Base-by-base conservation (phyloP, 768 basidiomycete species). In the Amanita thiersii region DNA sequence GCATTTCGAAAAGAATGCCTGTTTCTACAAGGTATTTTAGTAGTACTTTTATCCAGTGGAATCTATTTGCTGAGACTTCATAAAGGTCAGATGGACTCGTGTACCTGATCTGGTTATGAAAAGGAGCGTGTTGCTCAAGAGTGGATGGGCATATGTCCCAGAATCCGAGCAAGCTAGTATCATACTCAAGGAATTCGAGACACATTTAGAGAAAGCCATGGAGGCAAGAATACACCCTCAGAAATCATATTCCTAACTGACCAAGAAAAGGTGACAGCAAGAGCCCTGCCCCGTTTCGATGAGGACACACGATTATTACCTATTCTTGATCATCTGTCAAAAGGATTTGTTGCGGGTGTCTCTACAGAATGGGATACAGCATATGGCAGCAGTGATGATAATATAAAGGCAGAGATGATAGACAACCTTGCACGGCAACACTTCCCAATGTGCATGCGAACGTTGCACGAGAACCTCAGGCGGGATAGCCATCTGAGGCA, bases 381-480 rank as follows among this genome's bases (percentile, higher is more conserved):
- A 15, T 65, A 74, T 9, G 66, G 72, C 8, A 68, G 72, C n/a
- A 60, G 57, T 3, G 68, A 65, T 21, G 73, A 81, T 21, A 75
- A 74, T 33, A 79, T 98, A 50, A 92, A 77, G 45, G 93, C 93
- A 1, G 94, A 96, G 39, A 93, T 94, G 92, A 70, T 99, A 1
- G 87, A 96, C 52, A 82, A 82, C 23, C 64, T 98, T 20, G 79
- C 92, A 0, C 69, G 65, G 51, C 84, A 83, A 58, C 90, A 97
- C 57, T 98, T 90, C 74, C 96, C 96, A 1, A 66, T 90, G 50
- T 99, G 96, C 58, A 96, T 96, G 92, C 80, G 89, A 37, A 82
- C 81, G 50, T 63, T 96, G 39, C 92, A 97, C 54, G 86, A 86
- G 40, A 77, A 67, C 39, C 63, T 97, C 44, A 70, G 75, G 47